Conservation (phyloP, 2,329 filamentous ascomycete species). For the Apiospora arundinis region DNA sequence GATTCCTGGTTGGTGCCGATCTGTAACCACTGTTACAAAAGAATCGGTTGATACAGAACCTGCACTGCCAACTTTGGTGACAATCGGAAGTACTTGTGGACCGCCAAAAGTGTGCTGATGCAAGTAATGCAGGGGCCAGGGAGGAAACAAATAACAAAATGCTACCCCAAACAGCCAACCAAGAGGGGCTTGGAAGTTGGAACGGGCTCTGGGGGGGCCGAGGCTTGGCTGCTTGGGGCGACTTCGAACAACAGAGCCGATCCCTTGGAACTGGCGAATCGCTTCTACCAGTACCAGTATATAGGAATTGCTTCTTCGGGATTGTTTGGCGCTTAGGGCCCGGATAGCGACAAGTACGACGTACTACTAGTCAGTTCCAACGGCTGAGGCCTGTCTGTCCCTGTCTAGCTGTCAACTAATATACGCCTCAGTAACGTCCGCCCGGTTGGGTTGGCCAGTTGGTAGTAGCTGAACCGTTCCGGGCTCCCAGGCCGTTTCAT, state of each 20-base stretch:
- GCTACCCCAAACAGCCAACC: background rate
- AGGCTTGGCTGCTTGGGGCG: background rate
- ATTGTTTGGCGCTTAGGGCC: background rate
- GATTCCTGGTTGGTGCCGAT: background rate
- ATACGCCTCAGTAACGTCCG: background rate
- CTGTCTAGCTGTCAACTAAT: background rate
- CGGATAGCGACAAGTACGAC: no score
- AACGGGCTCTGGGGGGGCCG: background rate
- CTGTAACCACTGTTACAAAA: constrained; percentile 6
- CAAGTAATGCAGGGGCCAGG: constrained; percentile 4
- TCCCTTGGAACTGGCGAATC: background rate
- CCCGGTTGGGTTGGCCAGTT: background rate
- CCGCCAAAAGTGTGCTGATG: background rate
- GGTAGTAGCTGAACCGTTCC: background rate
- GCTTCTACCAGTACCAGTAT: no score
- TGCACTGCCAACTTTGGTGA: background rate
- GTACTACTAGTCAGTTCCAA: background rate
- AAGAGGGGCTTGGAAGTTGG: background rate
- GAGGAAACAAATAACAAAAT: constrained; percentile 11
- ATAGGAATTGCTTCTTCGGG: no score
- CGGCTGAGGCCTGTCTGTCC: background rate
- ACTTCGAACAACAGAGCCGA: background rate
- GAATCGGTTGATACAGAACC: constrained; percentile 8
- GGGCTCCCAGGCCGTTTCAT: background rate
- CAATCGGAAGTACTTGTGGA: background rate